Percentiles rank a stretch among this genome's conserved stretches.
Evolutionary conservation across 2,329 filamentous ascomycete species (phyloP).

Genomic region (Aspergillus felis): DNA sequence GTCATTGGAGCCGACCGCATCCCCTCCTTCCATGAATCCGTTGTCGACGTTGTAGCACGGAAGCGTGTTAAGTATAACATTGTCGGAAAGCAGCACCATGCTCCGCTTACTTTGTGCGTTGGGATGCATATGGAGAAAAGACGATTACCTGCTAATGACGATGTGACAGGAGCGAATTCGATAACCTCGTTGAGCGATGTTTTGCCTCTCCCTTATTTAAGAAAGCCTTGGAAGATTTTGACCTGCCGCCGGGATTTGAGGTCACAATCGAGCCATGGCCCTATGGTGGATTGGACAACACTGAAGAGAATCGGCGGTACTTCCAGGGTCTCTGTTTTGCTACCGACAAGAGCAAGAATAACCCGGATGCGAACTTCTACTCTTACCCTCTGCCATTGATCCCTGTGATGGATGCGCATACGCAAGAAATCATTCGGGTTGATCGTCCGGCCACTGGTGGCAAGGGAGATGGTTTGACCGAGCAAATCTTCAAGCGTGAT

Average conservation of each 20-base stretch:
- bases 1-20: slow-evolving; percentile 50
- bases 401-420: slow-evolving; percentile 56
- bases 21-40: slow-evolving; percentile 53
- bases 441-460: slow-evolving; percentile 55
- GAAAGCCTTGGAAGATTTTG: slow-evolving; percentile 48
- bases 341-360: slow-evolving; percentile 35
- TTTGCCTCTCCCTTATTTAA: slow-evolving; percentile 52
- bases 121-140: too few species aligned
- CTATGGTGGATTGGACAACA: slow-evolving; percentile 51
- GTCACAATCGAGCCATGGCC: slow-evolving; percentile 56
- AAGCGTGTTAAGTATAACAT: slow-evolving; percentile 43
- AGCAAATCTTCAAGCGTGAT: slow-evolving; percentile 41
- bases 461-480: slow-evolving; percentile 46
- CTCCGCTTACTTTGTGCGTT: slow-evolving; percentile 45
- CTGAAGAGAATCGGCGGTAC: slow-evolving; percentile 47
- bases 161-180: slow-evolving; percentile 43
- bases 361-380: slow-evolving; percentile 60
- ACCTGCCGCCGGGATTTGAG: slow-evolving; percentile 53
- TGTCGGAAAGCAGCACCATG: slow-evolving; percentile 47
- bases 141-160: neutral
- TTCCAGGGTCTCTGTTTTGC: slow-evolving; percentile 54
- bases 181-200: slow-evolving; percentile 47
- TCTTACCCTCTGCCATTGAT: slow-evolving; percentile 52
- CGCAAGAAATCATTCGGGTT: slow-evolving; percentile 53
- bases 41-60: slow-evolving; percentile 46